These are phyloP conservation scores for Penicillium parvum DNA, from an alignment of 495 filamentous ascomycete species.

Conservation along the genomic window DNA sequence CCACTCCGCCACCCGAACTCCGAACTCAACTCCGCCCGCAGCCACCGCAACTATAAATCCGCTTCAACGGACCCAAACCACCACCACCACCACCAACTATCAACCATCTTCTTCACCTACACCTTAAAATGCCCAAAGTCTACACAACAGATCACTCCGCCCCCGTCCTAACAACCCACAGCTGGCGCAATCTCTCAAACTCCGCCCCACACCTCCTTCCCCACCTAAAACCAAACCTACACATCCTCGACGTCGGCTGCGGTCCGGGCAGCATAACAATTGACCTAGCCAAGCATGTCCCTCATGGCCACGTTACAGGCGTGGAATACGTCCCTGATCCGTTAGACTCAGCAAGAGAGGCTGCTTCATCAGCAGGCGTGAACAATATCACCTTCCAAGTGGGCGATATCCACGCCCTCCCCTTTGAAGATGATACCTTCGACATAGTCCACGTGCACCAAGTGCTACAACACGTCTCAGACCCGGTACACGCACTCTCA, in stretches of 20 bases:
- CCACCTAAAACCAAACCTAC: conserved; percentile 38
- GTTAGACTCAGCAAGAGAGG: conserved; percentile 35
- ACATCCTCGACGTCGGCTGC: conserved; percentile 57
- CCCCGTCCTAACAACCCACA: conserved; percentile 47
- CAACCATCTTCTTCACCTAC: no score
- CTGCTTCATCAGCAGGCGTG: conserved; percentile 35
- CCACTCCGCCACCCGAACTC: no score
- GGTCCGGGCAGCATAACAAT: conserved; percentile 56
- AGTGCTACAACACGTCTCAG: conserved; percentile 49
- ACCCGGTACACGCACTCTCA: conserved; percentile 39
- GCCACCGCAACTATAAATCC: background rate
- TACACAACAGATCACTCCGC: conserved; percentile 51
- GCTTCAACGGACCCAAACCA: background rate
- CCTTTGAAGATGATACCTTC: conserved; percentile 49
- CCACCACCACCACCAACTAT: background rate
- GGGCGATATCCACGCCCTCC: conserved; percentile 43
- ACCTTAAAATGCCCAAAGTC: conserved; percentile 18
- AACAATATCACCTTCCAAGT: conserved; percentile 45
- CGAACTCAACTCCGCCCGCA: background rate
- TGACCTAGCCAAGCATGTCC: conserved; percentile 45
- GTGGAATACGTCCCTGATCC: conserved; percentile 41
- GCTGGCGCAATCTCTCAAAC: conserved; percentile 48
- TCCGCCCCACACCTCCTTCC: conserved; percentile 49
- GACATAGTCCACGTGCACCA: conserved; percentile 59
- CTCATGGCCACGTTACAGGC: conserved; percentile 45